Evolutionary conservation across 1,139 yeast genomes (phyloP), one percentile per base, ranked within the genome.

Genomic region (Saccharomyces hybrid): DNA sequence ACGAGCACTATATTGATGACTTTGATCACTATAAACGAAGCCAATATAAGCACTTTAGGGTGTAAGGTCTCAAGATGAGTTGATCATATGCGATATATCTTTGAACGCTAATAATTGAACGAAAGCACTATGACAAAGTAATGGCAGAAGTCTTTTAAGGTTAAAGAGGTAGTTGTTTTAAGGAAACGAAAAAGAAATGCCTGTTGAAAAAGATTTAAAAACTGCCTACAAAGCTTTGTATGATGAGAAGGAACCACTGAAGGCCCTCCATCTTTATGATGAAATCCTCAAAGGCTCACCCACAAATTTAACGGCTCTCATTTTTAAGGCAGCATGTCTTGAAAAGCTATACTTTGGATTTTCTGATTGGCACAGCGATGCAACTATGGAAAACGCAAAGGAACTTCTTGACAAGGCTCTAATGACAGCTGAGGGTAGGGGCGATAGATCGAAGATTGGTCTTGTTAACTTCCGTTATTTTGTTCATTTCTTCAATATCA

Each of bases 381-480:
- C 73, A 78, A 59, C 70, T 72, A 69, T 64, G 78, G 78, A 34
- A 70, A 73, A 42, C 83, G 93, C 50, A 69, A 47, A 80, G 53
- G 70, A 72, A 2, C 83, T 80, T 58, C 75, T 88, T 23, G 75
- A 79, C 8, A 67, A 70, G 27, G 93, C 95, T 0, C 75, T 82
- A 44, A 67, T 71, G 1, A 64, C 80, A 29, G 90, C 95, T 0
- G 70, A 72, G 44, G 70, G 69, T 5, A 70, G 80, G 49, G 84
- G 84, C 0, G 79, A 75, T 53, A 72, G 83, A 56, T 72, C 73
- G 3, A 78, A 78, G n/a, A 74, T 84, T 46, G 86, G 82, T 0
- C 72, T 76, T 31, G 81, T 85, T 27, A 79, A 84, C 62, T 81
- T 83, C 64, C 75, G 88, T 46, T 72, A 84, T 54, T 88, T 82